Evolutionary conservation across 768 basidiomycete species (phyloP).

Genomic region (Calocybe gangraenosa): DNA sequence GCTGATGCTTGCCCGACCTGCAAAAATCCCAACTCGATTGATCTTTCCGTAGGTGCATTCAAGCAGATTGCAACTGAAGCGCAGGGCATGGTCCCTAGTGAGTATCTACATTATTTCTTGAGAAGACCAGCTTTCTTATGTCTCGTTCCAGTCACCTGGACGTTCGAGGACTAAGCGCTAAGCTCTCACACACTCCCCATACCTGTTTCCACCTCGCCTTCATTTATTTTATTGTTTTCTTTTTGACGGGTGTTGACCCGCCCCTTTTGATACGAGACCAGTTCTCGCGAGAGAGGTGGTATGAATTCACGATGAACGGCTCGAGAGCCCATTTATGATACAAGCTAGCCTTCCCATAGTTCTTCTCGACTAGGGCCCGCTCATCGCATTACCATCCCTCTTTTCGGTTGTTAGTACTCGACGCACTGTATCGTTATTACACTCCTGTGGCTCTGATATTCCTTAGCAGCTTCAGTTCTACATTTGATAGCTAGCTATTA

Average conservation of each 20-base stretch:
- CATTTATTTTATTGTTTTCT: not conserved
- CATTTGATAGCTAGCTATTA: too few relatives aligned
- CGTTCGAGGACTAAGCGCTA: slow-evolving; percentile 21
- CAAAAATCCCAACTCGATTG: slow-evolving; percentile 59
- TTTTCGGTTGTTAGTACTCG: too few relatives aligned
- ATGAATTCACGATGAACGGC: slow-evolving; percentile 12
- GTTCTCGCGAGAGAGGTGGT: slow-evolving; percentile 3
- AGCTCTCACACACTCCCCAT: slow-evolving; percentile 28
- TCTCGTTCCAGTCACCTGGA: slow-evolving; percentile 33
- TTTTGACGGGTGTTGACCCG: slow-evolving; percentile 3
- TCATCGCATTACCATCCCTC: slow-evolving; percentile 9
- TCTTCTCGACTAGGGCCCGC: slow-evolving; percentile 15
- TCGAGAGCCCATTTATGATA: slow-evolving; percentile 13
- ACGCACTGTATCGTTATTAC: too few relatives aligned
- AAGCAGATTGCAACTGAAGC: slow-evolving; percentile 40
- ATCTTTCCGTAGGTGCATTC: slow-evolving; percentile 73
- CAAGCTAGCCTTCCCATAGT: slow-evolving; percentile 17
- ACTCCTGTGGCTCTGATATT: too few relatives aligned
- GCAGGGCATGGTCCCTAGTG: slow-evolving; percentile 58
- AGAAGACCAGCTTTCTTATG: slow-evolving; percentile 3
- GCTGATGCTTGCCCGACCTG: slow-evolving; percentile 86
- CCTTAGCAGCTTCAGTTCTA: too few relatives aligned
- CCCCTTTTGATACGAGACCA: slow-evolving; percentile 6
- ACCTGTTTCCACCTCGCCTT: slow-evolving; percentile 25
- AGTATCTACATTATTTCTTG: slow-evolving; percentile 21